These are phyloP conservation scores for Cystobasidium slooffiae DNA, from an alignment of 1,284 basidiomycete genomes.

Conservation along the genomic window DNA sequence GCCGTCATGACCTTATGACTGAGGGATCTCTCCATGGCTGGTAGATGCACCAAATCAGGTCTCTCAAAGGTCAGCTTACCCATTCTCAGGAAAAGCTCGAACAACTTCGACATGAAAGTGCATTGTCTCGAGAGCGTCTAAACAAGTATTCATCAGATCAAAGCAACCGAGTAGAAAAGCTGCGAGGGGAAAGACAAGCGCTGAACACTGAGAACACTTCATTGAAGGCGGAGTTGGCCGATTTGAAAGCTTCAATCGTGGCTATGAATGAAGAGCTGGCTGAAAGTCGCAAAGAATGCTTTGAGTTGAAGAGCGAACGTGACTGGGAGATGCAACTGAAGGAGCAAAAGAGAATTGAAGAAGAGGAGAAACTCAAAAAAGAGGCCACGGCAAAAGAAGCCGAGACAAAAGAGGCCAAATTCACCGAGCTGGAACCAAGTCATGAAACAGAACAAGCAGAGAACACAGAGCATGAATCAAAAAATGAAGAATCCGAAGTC, in stretches of 20 bases:
- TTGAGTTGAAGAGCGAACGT: slow-evolving; percentile 33
- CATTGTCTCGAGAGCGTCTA: slow-evolving; percentile 25
- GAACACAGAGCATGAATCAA: background rate
- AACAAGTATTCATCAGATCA: slow-evolving; percentile 37
- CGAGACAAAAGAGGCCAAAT: background rate
- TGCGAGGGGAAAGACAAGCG: slow-evolving; percentile 27
- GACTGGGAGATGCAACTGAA: slow-evolving; percentile 14
- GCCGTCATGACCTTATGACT: background rate
- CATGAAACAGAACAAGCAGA: background rate
- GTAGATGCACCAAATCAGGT: slow-evolving; percentile 35
- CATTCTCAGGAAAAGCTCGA: slow-evolving; percentile 34
- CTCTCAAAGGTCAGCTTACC: slow-evolving; percentile 24
- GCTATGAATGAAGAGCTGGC: slow-evolving; percentile 32
- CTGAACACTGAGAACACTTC: slow-evolving; percentile 18
- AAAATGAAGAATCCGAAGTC: background rate
- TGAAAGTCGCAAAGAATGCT: slow-evolving; percentile 19
- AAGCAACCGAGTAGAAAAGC: slow-evolving; percentile 28
- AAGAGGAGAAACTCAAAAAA: slow-evolving; percentile 1
- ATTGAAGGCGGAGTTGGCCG: slow-evolving; percentile 22
- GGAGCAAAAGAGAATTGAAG: slow-evolving; percentile 13
- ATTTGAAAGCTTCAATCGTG: slow-evolving; percentile 19
- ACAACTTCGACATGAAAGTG: slow-evolving; percentile 36
- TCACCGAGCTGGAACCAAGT: background rate
- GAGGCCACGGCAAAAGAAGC: background rate
- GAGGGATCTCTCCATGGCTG: background rate